Conservation (phyloP, 345 rosid species). For the Arabis hirsuta region DNA sequence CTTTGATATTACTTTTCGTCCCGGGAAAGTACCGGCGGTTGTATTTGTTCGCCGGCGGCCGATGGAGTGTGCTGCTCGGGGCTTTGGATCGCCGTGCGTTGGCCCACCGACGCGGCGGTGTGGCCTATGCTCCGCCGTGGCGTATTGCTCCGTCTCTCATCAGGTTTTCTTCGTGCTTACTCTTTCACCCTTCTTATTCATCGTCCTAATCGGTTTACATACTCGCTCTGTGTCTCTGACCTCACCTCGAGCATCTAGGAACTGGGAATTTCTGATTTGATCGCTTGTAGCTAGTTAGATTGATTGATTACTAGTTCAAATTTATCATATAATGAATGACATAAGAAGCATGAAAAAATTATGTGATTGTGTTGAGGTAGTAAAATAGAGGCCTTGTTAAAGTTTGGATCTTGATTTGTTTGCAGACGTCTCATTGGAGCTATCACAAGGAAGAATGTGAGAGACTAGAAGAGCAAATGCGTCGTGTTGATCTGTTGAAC, state of each 20-base stretch:
- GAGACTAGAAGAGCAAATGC: conserved; percentile 84
- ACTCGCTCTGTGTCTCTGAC: neutral
- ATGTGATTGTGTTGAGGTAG: neutral
- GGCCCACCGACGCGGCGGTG: conserved; percentile 73
- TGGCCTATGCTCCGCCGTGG: conserved; percentile 75
- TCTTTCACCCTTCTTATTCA: conserved; percentile 15
- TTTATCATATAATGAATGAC: neutral
- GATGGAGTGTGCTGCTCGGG: conserved; percentile 88
- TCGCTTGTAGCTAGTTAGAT: neutral
- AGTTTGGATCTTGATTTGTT: neutral
- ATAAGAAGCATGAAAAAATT: neutral
- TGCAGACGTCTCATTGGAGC: conserved; percentile 71
- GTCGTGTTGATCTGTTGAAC: conserved; percentile 55
- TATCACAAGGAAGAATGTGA: conserved; percentile 83
- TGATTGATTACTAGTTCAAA: neutral
- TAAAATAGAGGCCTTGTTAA: neutral
- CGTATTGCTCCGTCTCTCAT: conserved; percentile 86
- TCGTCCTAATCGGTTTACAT: conserved; percentile 7
- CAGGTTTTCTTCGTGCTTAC: conserved; percentile 53
- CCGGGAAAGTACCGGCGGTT: conserved; percentile 13
- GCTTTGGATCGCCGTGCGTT: conserved; percentile 61
- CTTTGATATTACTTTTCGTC: neutral
- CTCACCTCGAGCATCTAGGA: neutral
- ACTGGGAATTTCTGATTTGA: neutral
- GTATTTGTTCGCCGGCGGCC: conserved; percentile 18